Evolutionary conservation across 116 monocot species (phyloP).

Genomic region (Posidonia oceanica): DNA sequence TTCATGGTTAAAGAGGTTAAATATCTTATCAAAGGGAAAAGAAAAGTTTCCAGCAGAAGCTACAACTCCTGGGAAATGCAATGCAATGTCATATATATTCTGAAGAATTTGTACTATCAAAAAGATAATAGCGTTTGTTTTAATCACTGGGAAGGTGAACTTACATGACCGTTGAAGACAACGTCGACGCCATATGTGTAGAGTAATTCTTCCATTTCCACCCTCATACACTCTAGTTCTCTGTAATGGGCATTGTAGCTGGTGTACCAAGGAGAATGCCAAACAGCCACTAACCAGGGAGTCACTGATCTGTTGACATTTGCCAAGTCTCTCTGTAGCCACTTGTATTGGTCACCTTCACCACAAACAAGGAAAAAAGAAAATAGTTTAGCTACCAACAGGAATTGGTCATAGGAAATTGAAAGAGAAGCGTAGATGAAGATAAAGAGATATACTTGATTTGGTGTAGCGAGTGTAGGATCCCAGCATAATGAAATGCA

Average conservation of each 20-base stretch:
- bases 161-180: constrained; percentile 55
- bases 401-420: no score
- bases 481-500: constrained; percentile 87
- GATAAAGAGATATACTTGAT: constrained; percentile 28
- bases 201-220: constrained; percentile 85
- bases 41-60: no score
- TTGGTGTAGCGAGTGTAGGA: constrained; percentile 57
- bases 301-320: constrained; percentile 65
- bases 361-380: neutral
- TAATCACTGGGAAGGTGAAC: neutral
- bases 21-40: no score
- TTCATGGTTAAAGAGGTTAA: no score
- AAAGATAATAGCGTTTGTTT: no score
- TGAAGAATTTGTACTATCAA: no score
- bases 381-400: no score
- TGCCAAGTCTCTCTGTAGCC: constrained; percentile 65
- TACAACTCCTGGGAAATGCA: no score
- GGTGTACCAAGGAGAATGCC: constrained; percentile 96
- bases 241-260: constrained; percentile 75
- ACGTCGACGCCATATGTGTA: constrained; percentile 76
- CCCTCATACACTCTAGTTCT: constrained; percentile 85
- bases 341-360: constrained; percentile 68
- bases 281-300: constrained; percentile 84
- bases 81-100: no score
- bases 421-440: neutral